Conservation (phyloP, 495 filamentous ascomycete genomes). For the Paragyromitra xinjiangensis region DNA sequence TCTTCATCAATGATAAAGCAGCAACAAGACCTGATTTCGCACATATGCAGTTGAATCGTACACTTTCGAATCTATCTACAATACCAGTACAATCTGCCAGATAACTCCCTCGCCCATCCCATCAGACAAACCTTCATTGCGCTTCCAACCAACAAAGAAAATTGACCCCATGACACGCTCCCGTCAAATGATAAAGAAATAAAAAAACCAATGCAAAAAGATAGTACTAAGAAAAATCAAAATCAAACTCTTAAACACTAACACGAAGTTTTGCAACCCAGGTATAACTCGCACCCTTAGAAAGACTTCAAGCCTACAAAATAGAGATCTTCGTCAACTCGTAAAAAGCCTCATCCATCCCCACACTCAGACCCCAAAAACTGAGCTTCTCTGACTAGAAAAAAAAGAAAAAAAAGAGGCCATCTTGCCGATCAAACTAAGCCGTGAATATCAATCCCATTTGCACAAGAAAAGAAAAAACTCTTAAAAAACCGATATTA, state of each 20-base stretch:
- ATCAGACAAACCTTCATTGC: slow-evolving; percentile 13
- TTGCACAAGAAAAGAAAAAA: slow-evolving; percentile 33
- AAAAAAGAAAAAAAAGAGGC: slow-evolving; percentile 3
- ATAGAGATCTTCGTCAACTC: slow-evolving; percentile 34
- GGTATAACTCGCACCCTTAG: slow-evolving; percentile 31
- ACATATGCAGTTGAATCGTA: slow-evolving; percentile 12
- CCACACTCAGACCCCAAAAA: slow-evolving; percentile 21
- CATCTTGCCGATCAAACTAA: slow-evolving; percentile 19
- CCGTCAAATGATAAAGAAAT: slow-evolving; percentile 7
- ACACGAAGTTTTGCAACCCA: slow-evolving; percentile 32
- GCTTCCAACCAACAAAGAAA: slow-evolving; percentile 7
- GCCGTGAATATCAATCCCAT: slow-evolving; percentile 18
- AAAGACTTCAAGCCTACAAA: slow-evolving; percentile 26
- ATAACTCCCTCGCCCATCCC: slow-evolving; percentile 2
- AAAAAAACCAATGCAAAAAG: slow-evolving; percentile 29
- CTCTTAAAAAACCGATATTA: slow-evolving; percentile 11
- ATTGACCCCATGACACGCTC: slow-evolving; percentile 9
- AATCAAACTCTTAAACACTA: slow-evolving; percentile 26
- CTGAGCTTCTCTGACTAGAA: not conserved
- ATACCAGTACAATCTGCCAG: slow-evolving; percentile 29
- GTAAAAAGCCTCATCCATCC: slow-evolving; percentile 34
- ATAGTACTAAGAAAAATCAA: slow-evolving; percentile 19
- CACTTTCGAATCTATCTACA: slow-evolving; percentile 22
- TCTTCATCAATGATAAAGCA: not conserved
- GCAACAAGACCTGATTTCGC: not conserved